These are phyloP conservation scores for Isabelozyma gotoi DNA, from an alignment of 805 yeast genomes.

Conservation along the genomic window DNA sequence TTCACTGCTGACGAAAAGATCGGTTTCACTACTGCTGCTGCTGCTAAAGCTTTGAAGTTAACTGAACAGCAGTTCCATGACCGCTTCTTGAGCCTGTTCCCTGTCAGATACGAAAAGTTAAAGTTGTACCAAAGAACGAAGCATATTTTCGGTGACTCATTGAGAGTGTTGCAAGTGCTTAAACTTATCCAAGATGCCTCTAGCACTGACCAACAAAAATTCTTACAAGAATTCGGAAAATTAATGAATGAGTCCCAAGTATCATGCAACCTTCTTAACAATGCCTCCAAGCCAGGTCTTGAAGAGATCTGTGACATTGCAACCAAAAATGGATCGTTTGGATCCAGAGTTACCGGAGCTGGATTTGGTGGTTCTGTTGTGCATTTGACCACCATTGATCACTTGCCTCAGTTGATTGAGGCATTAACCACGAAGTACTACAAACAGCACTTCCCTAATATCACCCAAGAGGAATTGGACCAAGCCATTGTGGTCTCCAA, in stretches of 20 bases:
- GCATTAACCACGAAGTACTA: constrained; percentile 56
- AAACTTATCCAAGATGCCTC: constrained; percentile 30
- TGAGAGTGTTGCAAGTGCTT: constrained; percentile 54
- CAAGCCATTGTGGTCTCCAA: constrained; percentile 55
- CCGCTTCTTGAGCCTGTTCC: constrained; percentile 48
- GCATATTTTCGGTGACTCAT: constrained; percentile 64
- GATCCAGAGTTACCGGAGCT: constrained; percentile 76
- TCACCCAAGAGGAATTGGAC: constrained; percentile 43
- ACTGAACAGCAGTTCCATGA: constrained; percentile 42
- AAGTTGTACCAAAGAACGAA: constrained; percentile 57
- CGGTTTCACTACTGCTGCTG: constrained; percentile 53
- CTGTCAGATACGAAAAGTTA: constrained; percentile 57
- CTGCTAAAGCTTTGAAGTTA: constrained; percentile 42
- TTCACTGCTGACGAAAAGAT: constrained; percentile 32
- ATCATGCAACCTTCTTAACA: constrained; percentile 47
- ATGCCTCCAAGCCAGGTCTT: constrained; percentile 57
- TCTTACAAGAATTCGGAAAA: constrained; percentile 47
- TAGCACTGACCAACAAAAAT: constrained; percentile 17
- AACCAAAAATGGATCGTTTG: constrained; percentile 53
- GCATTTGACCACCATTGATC: constrained; percentile 53
- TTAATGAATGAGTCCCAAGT: constrained; percentile 61
- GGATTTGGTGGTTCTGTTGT: constrained; percentile 78
- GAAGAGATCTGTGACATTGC: constrained; percentile 57
- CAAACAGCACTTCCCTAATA: constrained; percentile 45
- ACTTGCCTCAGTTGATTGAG: constrained; percentile 30